Evolutionary conservation across 257 asterid genomes (phyloP), one percentile per base, ranked within the genome.

Genomic region (Hygrophila difformis): DNA sequence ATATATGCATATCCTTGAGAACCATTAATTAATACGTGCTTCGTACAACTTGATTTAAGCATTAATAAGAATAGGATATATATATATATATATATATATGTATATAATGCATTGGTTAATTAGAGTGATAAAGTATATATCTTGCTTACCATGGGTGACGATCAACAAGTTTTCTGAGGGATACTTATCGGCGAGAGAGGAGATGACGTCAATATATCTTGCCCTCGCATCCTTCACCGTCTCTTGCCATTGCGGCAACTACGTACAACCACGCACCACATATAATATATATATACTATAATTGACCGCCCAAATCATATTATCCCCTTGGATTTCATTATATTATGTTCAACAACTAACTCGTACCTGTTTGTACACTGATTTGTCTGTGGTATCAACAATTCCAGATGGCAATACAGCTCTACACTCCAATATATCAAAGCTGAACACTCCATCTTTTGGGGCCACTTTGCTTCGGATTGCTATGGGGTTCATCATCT

Each of bases 231-330:
- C 91, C 43, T 44, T 66, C 8, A 46, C 26, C 0, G 78, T 44
- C 70, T 88, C 95, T 64, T 67, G 77, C 97, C 97, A 88, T 47
- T 61, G 49, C n/a, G 95, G 97, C 62, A 84, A 65, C 96, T 89
- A 55, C 12, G 31, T 26, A 26, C 31, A 26, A 26, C 8, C 31
- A 26, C 12, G n/a, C 14, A 34, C 39, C 39, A 45, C 8, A 23
- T 57, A 40, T 21, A 13, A 5, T 5, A 26, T 13, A 16, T n/a
- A n/a, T n/a, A n/a, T n/a, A n/a, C n/a, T n/a, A n/a, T n/a, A n/a
- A n/a, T n/a, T n/a, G n/a, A n/a, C n/a, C n/a, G n/a, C n/a, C n/a
- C n/a, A n/a, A n/a, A n/a, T n/a, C n/a, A n/a, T n/a, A n/a, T n/a
- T n/a, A n/a, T n/a, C n/a, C n/a, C n/a, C n/a, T n/a, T n/a, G n/a